A percentile compares a stretch with the other conserved stretches of the same genome.
Evolutionary conservation across 2,329 filamentous ascomycete species (phyloP).

Genomic region (Botrytis fragariae): DNA sequence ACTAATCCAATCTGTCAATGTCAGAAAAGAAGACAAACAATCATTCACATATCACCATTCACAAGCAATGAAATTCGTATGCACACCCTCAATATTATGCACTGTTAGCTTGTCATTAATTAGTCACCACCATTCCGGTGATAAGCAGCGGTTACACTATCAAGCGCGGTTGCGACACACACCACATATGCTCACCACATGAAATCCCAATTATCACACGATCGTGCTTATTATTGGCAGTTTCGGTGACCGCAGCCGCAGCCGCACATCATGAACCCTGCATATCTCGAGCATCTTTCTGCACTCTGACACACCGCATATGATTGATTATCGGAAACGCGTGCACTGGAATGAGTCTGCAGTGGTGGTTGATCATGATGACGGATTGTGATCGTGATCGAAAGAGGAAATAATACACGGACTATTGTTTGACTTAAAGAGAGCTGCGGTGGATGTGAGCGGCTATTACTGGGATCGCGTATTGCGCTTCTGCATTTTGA

Average conservation of each 20-base stretch:
- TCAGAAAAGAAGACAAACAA: not conserved
- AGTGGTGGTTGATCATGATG: not conserved
- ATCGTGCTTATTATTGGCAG: not conserved
- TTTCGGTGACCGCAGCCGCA: not conserved
- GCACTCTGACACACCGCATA: not conserved
- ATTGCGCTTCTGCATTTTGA: not conserved
- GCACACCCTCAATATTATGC: not conserved
- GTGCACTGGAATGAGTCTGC: no score
- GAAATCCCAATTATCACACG: not conserved
- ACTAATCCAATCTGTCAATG: not conserved
- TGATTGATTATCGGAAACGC: not conserved
- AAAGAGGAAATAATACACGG: not conserved
- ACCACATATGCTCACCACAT: not conserved
- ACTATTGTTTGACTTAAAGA: not conserved
- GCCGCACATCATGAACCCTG: not conserved
- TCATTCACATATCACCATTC: not conserved
- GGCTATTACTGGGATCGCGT: not conserved
- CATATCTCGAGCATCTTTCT: not conserved
- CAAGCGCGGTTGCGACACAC: not conserved
- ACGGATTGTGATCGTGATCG: no score
- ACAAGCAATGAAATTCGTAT: not conserved
- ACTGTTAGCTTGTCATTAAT: not conserved
- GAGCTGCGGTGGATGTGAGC: not conserved
- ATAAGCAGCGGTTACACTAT: not conserved
- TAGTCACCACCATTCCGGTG: not conserved